Percentiles rank a stretch among this genome's conserved stretches.
Conservation (phyloP, 495 filamentous ascomycete genomes). For the Haplographium delicatum region DNA sequence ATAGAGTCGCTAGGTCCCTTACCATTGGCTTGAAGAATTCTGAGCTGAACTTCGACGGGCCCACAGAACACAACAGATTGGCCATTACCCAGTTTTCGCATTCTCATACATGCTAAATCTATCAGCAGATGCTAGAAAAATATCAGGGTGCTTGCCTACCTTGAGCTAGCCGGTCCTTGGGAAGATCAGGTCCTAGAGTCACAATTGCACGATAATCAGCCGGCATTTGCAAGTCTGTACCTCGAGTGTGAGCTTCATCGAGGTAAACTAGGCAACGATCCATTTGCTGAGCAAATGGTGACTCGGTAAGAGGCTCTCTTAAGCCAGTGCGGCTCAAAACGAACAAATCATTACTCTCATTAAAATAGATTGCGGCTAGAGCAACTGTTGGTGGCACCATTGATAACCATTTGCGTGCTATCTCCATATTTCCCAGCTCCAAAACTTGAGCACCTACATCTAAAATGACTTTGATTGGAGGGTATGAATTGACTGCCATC, state of each 20-base stretch:
- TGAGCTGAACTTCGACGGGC: conserved; percentile 41
- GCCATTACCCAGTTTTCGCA: conserved; percentile 55
- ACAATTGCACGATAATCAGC: conserved; percentile 55
- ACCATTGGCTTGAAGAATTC: conserved; percentile 10
- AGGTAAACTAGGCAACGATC: conserved; percentile 64
- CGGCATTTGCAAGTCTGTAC: conserved; percentile 67
- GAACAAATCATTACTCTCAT: conserved; percentile 43
- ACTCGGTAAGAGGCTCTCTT: conserved; percentile 48
- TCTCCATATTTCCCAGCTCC: conserved; percentile 51
- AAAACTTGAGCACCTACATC: conserved; percentile 73
- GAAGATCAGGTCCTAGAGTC: conserved; percentile 60
- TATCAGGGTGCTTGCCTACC: conserved; percentile 40
- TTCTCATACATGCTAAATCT: conserved; percentile 61
- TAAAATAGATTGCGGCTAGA: conserved; percentile 51
- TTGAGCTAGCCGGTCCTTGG: conserved; percentile 72
- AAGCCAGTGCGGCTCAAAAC: conserved; percentile 39
- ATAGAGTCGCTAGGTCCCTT: conserved; percentile 11
- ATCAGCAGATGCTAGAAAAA: conserved; percentile 9
- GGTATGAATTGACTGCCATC: conserved; percentile 34
- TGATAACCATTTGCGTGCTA: conserved; percentile 46
- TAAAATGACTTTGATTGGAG: conserved; percentile 53
- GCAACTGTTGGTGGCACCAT: conserved; percentile 22
- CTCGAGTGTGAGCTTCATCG: conserved; percentile 72
- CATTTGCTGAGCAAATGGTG: conserved; percentile 55
- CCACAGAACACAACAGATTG: conserved; percentile 58